These are phyloP conservation scores for Suillus fuscotomentosus DNA, from an alignment of 768 basidiomycete genomes.

Conservation along the genomic window DNA sequence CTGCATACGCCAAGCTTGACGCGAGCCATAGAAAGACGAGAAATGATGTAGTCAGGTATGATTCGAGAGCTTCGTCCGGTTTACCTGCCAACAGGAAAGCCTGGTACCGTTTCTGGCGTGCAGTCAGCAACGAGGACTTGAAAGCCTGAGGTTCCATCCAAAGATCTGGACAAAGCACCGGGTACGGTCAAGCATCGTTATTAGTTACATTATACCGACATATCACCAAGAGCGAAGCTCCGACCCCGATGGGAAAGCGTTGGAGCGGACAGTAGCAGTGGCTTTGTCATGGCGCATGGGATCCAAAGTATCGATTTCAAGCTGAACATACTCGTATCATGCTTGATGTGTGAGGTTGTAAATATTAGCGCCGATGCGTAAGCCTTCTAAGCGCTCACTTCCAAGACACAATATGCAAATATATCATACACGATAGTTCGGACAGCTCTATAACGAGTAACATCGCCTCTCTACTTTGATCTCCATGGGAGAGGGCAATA, in stretches of 20 bases:
- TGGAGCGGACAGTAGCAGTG: not conserved
- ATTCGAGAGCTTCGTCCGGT: no score
- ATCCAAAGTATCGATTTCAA: not conserved
- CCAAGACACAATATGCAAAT: not conserved
- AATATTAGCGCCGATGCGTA: not conserved
- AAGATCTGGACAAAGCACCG: no score
- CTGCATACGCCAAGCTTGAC: not conserved
- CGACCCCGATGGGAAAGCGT: not conserved
- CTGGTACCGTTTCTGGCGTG: no score
- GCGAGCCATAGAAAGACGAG: not conserved
- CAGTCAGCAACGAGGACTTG: no score
- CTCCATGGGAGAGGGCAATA: not conserved
- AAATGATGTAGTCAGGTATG: not conserved
- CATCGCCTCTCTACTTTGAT: not conserved
- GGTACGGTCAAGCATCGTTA: no score
- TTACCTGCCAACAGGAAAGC: no score
- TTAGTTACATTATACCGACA: not conserved
- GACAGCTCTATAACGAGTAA: not conserved
- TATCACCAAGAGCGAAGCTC: not conserved
- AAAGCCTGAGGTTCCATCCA: no score
- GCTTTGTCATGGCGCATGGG: not conserved
- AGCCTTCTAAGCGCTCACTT: not conserved
- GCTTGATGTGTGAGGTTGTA: not conserved
- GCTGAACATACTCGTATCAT: not conserved
- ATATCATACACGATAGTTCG: no score